These are phyloP conservation scores for Tolypocladium tundrense DNA, from an alignment of 2,329 filamentous ascomycete species.

Conservation along the genomic window DNA sequence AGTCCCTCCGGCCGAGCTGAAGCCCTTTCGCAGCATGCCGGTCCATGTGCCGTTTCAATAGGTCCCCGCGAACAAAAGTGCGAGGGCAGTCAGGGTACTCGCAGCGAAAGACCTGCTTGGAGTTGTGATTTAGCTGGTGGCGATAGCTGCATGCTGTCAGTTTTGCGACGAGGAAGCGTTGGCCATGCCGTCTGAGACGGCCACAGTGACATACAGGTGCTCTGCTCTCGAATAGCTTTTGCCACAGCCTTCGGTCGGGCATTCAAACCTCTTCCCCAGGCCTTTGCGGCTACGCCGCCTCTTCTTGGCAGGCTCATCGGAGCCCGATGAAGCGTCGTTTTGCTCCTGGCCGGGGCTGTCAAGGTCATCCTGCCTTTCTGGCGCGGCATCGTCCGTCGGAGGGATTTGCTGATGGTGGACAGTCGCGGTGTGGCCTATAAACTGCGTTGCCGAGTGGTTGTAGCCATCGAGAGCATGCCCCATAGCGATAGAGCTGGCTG, in stretches of 20 bases:
- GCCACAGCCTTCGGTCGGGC: conserved; percentile 75
- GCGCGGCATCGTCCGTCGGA: background rate
- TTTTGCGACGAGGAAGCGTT: background rate
- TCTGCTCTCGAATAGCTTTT: conserved; percentile 96
- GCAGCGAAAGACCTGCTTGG: conserved; percentile 90
- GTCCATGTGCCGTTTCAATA: conserved; percentile 77
- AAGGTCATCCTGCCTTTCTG: background rate
- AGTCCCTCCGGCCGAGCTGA: conserved; percentile 64
- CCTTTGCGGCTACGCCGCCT: conserved; percentile 65
- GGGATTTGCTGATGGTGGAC: too few species aligned
- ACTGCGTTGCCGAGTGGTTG: background rate
- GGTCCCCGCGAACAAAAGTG: conserved; percentile 85
- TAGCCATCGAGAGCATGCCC: background rate
- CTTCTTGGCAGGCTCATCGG: conserved; percentile 27
- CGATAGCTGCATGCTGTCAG: conserved; percentile 47
- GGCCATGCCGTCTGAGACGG: background rate
- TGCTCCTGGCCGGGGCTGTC: background rate
- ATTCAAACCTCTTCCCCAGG: conserved; percentile 73
- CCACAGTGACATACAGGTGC: conserved; percentile 57
- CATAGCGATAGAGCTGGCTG: background rate
- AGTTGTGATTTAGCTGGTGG: conserved; percentile 91
- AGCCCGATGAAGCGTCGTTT: conserved; percentile 5
- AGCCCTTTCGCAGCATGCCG: conserved; percentile 72
- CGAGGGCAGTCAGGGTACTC: conserved; percentile 85
- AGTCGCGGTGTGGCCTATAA: background rate